Evolutionary conservation across 2,329 filamentous ascomycete species (phyloP).

Genomic region (Capronia coronata): DNA sequence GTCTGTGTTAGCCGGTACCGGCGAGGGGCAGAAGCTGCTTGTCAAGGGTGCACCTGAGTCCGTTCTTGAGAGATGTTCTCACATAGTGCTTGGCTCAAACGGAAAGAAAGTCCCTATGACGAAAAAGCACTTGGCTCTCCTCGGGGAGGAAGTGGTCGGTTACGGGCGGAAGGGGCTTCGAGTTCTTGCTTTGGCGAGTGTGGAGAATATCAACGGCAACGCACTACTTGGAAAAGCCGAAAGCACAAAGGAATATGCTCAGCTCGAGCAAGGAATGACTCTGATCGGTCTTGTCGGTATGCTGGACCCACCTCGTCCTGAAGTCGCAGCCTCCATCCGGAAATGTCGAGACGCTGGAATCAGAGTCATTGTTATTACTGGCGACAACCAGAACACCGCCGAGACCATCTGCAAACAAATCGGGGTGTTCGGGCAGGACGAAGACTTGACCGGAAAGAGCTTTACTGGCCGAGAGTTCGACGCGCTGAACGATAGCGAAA

Average conservation of each 20-base stretch:
- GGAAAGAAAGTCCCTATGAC: constrained; percentile 71
- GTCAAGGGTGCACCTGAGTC: constrained; percentile 97
- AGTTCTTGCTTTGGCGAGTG: constrained; percentile 83
- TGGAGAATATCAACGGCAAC: constrained; percentile 67
- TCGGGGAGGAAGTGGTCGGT: constrained; percentile 73
- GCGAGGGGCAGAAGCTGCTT: constrained; percentile 67
- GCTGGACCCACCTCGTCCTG: constrained; percentile 90
- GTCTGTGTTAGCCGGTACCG: constrained; percentile 80
- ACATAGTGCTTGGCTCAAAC: constrained; percentile 67
- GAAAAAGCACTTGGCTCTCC: constrained; percentile 60
- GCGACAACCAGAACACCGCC: constrained; percentile 94
- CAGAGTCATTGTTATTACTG: constrained; percentile 94
- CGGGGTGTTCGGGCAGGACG: constrained; percentile 75
- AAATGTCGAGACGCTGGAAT: constrained; percentile 92
- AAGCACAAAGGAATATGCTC: constrained; percentile 72
- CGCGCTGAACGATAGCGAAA: constrained; percentile 66
- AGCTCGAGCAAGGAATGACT: constrained; percentile 90
- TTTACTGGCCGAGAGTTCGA: constrained; percentile 95
- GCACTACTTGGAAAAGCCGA: constrained; percentile 68
- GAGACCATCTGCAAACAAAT: constrained; percentile 98
- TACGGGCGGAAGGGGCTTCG: constrained; percentile 91
- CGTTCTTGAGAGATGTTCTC: constrained; percentile 84
- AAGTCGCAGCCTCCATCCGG: constrained; percentile 76
- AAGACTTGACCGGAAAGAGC: constrained; percentile 85
- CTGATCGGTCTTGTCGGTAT: constrained; percentile 90